These are phyloP conservation scores for Trichosporon sp. DNA, from an alignment of 1,284 basidiomycete genomes.

Conservation along the genomic window DNA sequence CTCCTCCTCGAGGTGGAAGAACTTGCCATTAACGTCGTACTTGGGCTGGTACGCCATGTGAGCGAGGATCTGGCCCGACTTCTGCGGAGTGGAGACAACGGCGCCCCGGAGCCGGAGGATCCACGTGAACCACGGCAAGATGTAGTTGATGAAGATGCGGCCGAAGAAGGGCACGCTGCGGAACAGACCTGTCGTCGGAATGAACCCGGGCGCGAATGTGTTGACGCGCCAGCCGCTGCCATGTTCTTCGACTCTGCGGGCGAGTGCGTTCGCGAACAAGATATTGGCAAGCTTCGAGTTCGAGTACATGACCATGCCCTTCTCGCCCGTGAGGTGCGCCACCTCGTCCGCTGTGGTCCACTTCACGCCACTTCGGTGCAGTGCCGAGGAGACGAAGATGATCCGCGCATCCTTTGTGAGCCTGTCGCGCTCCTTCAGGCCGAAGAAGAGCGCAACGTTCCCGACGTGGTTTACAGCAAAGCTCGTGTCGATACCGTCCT, in stretches of 20 bases:
- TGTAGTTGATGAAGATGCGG: not conserved
- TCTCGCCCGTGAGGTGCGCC: conserved; percentile 11
- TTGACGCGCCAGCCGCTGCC: conserved; percentile 17
- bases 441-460: conserved; percentile 25
- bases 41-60: conserved; percentile 6
- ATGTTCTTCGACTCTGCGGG: not conserved
- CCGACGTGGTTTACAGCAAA: conserved; percentile 27
- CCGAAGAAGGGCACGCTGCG: not conserved
- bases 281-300: conserved; percentile 16
- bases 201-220: conserved; percentile 22
- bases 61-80: conserved; percentile 4
- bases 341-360: conserved; percentile 20
- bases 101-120: not conserved
- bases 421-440: conserved; percentile 10
- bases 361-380: conserved; percentile 9
- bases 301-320: not conserved
- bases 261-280: conserved; percentile 20
- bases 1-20: conserved; percentile 10
- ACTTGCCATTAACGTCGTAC: conserved; percentile 17
- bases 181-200: conserved; percentile 8
- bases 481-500: conserved; percentile 14
- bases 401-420: conserved; percentile 14
- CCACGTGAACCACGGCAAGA: not conserved
- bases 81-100: not conserved
- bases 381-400: conserved; percentile 13